Base-by-base conservation (phyloP, 129 eudicot genomes). In the Escallonia rubra region DNA sequence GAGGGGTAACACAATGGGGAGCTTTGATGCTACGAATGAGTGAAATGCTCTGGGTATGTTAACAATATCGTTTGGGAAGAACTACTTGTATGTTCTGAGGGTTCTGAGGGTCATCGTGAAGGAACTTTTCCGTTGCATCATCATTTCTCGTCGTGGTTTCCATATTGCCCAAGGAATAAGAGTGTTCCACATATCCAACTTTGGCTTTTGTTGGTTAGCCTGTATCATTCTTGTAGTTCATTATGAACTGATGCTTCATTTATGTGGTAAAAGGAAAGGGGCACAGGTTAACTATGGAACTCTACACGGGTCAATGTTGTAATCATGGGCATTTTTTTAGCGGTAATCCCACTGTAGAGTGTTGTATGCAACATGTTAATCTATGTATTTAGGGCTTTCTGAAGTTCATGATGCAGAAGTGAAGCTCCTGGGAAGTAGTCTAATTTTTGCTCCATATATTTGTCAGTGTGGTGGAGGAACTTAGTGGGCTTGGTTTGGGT, bases 21-120 rank as follows among this genome's bases (percentile, higher is more conserved):
- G 96, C 71, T 91, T 85, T 57, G 97, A 91, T 78, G 79, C 76
- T 58, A 72, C 90, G 43, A 80, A 85, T 10, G 93, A 87, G 72
- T 85, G 77, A 76, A 10, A 5, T 8, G 14, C 45, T 11, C 51
- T 47, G 9, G 8, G 43, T 71, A 62, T 61, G 72, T 65, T 44
- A 71, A 68, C 6, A 54, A 46, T 51, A 53, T 67, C 38, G 7
- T 62, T 52, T 81, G 47, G 49, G 38, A 9, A 42, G 66, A 39
- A 69, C 54, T 43, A 40, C 10, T 53, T 51, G 70, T 23, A 51
- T 16, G 59, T 50, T 43, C 52, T 46, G 23, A 13, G 14, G 14
- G 59, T 50, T 43, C 52, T 46, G 23, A 13, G 14, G 14, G 66
- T 43, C 41, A 0, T 51, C 42, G 40, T 43, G 45, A 4, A 66